phyloP scores from a whole-genome alignment of 495 filamentous ascomycete species.

The Lasiosphaeris hirsuta region DNA sequence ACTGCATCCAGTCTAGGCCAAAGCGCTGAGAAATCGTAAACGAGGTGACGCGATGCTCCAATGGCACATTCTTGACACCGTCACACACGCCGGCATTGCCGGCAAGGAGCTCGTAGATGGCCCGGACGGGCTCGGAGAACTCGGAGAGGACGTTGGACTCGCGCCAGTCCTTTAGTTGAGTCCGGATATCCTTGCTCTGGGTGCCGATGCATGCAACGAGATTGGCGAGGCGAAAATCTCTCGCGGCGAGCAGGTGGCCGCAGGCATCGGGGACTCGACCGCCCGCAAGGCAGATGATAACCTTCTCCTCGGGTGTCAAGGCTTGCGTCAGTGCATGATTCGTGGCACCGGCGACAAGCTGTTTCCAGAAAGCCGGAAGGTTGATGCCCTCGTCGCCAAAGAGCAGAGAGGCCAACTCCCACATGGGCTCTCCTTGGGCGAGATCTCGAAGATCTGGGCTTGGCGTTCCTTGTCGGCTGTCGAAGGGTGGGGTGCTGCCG shows the following conservation, averaged over 20 bases:
- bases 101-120: slow-evolving; percentile 83
- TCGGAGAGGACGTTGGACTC: slow-evolving; percentile 77
- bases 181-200: slow-evolving; percentile 63
- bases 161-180: slow-evolving; percentile 81
- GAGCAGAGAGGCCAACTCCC: slow-evolving; percentile 78
- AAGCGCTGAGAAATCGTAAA: slow-evolving; percentile 81
- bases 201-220: slow-evolving; percentile 75
- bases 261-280: slow-evolving; percentile 80
- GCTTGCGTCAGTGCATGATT: slow-evolving; percentile 49
- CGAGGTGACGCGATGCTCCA: slow-evolving; percentile 71
- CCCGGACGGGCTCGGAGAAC: slow-evolving; percentile 77
- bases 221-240: slow-evolving; percentile 76
- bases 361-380: slow-evolving; percentile 59
- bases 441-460: slow-evolving; percentile 17
- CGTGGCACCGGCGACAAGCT: slow-evolving; percentile 57
- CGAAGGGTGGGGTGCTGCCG: slow-evolving; percentile 19
- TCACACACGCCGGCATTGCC: slow-evolving; percentile 80
- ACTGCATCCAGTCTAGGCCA: slow-evolving; percentile 84
- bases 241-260: slow-evolving; percentile 64
- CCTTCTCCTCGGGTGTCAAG: slow-evolving; percentile 70
- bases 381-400: slow-evolving; percentile 68
- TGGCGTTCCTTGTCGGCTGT: slow-evolving; percentile 8
- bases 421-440: slow-evolving; percentile 60
- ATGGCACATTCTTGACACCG: slow-evolving; percentile 62
- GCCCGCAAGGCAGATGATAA: slow-evolving; percentile 72